phyloP scores from a whole-genome alignment of 306 rosid species.

The Fagus sylvatica region DNA sequence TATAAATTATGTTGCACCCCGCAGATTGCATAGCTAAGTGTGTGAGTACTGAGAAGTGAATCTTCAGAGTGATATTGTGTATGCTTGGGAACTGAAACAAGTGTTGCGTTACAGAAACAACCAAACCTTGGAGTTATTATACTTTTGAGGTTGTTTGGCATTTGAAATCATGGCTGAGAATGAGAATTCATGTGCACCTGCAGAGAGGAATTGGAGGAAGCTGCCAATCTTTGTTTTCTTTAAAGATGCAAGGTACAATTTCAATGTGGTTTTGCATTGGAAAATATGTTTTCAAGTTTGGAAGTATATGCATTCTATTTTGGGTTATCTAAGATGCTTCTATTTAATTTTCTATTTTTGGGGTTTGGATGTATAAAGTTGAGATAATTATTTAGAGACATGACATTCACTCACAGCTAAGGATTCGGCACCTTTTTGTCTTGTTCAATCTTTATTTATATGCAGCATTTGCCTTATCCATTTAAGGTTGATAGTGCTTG shows the following conservation, averaged over 20 bases:
- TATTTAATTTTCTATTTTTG: too few species aligned
- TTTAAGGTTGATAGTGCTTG: too few species aligned
- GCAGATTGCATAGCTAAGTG: constrained; percentile 29
- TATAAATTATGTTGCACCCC: not conserved
- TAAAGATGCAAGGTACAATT: constrained; percentile 75
- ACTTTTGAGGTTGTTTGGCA: not conserved
- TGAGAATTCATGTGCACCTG: constrained; percentile 12
- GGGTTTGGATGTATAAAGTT: too few species aligned
- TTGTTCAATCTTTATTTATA: too few species aligned
- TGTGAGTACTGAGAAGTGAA: not conserved
- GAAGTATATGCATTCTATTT: not conserved
- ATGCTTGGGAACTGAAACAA: constrained; percentile 4
- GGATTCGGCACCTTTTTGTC: too few species aligned
- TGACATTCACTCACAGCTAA: too few species aligned
- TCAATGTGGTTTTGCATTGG: not conserved
- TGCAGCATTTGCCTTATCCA: too few species aligned
- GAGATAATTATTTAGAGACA: too few species aligned
- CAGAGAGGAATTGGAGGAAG: constrained; percentile 50
- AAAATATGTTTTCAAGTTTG: not conserved
- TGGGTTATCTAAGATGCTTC: too few species aligned
- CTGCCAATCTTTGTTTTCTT: constrained; percentile 80
- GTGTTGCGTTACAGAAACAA: not conserved
- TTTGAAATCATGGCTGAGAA: constrained; percentile 46
- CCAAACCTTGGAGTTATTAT: not conserved
- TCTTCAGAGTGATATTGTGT: not conserved